Conservation (phyloP, 2,329 filamentous ascomycete species). For the Penicillium corylophilum region DNA sequence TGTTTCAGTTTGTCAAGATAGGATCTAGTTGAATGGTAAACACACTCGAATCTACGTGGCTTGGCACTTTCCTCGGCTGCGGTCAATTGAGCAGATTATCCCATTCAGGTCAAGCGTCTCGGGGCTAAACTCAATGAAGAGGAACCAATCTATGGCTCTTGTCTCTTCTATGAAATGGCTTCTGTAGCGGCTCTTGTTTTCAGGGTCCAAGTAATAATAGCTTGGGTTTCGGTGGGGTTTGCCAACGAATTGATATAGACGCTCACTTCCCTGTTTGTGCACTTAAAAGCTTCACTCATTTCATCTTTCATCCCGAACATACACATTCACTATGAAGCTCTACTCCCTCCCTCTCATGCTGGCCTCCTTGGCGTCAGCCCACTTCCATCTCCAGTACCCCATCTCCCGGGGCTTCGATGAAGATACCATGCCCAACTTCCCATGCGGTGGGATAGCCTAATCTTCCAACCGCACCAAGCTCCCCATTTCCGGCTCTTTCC, state of each 20-base stretch:
- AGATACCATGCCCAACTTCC: conserved; percentile 47
- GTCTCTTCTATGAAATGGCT: too few relatives aligned
- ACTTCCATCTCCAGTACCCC: conserved; percentile 58
- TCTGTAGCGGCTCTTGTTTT: not conserved
- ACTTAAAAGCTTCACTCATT: not conserved
- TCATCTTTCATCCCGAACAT: not conserved
- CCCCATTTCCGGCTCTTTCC: conserved; percentile 50
- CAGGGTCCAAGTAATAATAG: not conserved
- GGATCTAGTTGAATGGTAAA: not conserved
- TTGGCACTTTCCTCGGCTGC: not conserved
- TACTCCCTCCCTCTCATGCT: conserved; percentile 41
- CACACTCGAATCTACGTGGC: not conserved
- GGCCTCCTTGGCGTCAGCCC: conserved; percentile 50
- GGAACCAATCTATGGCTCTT: not conserved
- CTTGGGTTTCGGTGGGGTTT: not conserved
- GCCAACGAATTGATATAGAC: not conserved
- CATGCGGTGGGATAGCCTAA: conserved; percentile 53
- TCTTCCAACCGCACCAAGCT: conserved; percentile 49
- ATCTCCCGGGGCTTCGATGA: conserved; percentile 50
- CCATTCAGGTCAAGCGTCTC: not conserved
- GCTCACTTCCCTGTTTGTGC: not conserved
- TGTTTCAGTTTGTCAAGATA: not conserved
- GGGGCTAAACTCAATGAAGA: not conserved
- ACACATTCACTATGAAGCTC: conserved; percentile 28
- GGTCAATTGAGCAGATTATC: conserved; percentile 4